Percentiles rank a stretch among this genome's conserved stretches.
These are phyloP conservation scores for Suillus clintonianus DNA, from an alignment of 768 basidiomycete genomes.

Conservation along the genomic window DNA sequence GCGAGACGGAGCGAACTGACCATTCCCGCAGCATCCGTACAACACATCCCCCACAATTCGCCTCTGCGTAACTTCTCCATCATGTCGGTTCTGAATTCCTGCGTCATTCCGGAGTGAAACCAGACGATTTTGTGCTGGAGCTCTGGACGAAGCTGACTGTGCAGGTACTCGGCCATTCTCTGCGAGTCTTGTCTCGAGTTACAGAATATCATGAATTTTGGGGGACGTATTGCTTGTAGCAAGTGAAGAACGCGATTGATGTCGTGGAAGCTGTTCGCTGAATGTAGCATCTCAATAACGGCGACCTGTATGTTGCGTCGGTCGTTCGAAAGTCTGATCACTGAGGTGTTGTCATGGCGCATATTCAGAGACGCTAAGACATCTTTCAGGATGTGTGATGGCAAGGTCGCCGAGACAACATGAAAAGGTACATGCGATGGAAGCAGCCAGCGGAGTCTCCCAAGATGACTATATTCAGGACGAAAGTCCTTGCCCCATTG, in stretches of 20 bases:
- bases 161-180: neutral
- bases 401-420: no score
- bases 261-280: no score
- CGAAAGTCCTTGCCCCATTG: constrained; percentile 10
- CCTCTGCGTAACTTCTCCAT: constrained; percentile 16
- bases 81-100: neutral
- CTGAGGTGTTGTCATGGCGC: no score
- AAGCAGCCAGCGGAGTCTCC: neutral
- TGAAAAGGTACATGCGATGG: no score
- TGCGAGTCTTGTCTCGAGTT: neutral
- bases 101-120: constrained; percentile 29
- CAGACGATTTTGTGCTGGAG: constrained; percentile 17
- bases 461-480: neutral
- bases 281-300: no score
- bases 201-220: constrained; percentile 17
- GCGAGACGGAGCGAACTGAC: constrained; percentile 17
- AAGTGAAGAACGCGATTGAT: no score
- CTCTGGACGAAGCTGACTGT: no score
- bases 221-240: no score
- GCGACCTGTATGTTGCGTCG: neutral
- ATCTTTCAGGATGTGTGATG: no score
- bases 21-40: constrained; percentile 39
- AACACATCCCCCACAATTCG: constrained; percentile 25
- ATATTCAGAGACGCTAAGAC: no score
- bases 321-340: no score